A percentile compares a stretch with the other conserved stretches of the same genome.
Conservation (phyloP, 179 eudicot species). For the Gypsophila paniculata region DNA sequence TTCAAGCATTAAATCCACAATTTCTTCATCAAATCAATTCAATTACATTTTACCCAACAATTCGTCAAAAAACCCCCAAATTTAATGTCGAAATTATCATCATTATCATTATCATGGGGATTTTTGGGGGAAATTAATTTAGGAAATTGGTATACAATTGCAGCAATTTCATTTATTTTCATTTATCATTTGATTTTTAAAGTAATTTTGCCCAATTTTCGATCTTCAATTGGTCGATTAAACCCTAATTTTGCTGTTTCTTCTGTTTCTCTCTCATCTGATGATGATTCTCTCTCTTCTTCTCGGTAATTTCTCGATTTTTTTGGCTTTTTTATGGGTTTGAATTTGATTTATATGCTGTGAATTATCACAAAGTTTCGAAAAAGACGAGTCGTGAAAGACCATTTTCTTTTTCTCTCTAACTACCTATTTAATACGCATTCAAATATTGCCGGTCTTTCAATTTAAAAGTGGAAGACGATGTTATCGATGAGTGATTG, state of each 20-base stretch:
- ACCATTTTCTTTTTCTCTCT: too few relatives aligned
- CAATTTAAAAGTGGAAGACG: too few relatives aligned
- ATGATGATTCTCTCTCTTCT: slow-evolving; percentile 21
- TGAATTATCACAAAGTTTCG: too few relatives aligned
- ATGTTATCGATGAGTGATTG: too few relatives aligned
- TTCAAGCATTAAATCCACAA: not conserved
- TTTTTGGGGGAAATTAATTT: slow-evolving; percentile 29
- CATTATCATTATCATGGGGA: not conserved
- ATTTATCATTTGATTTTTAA: slow-evolving; percentile 21
- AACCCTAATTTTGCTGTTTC: slow-evolving; percentile 8
- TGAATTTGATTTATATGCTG: not conserved
- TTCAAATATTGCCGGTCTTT: too few relatives aligned
- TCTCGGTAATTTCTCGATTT: slow-evolving; percentile 19
- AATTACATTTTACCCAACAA: not conserved
- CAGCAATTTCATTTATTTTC: slow-evolving; percentile 28
- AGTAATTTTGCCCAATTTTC: slow-evolving; percentile 14
- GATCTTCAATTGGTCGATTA: slow-evolving; percentile 16
- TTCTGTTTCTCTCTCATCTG: slow-evolving; percentile 17
- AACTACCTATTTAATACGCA: too few relatives aligned
- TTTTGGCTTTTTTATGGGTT: not conserved
- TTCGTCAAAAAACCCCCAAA: not conserved
- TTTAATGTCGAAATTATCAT: slow-evolving; percentile 19
- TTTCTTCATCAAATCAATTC: not conserved
- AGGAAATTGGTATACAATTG: slow-evolving; percentile 26
- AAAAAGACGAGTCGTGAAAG: too few relatives aligned